Conservation (phyloP, 345 rosid species). For the Bretschneidera sinensis region DNA sequence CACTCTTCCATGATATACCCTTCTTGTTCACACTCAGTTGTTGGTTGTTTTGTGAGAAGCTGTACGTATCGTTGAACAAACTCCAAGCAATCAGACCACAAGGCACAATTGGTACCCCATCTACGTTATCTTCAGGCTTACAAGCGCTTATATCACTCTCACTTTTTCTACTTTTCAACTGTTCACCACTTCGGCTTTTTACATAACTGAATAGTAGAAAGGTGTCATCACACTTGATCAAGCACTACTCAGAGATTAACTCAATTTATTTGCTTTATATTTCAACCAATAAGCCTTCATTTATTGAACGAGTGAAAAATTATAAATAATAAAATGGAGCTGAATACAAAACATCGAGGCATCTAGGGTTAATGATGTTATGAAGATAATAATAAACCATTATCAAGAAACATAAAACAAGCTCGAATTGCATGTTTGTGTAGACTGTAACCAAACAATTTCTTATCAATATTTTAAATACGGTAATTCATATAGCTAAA, state of each 20-base stretch:
- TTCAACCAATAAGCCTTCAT: slow-evolving; percentile 6
- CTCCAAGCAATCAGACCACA: slow-evolving; percentile 99
- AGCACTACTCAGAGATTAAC: neutral
- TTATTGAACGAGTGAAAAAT: neutral
- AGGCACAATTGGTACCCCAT: slow-evolving; percentile 58
- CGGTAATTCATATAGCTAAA: too few species aligned
- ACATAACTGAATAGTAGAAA: slow-evolving; percentile 62
- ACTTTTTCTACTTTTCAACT: slow-evolving; percentile 38
- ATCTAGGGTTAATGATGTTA: too few species aligned
- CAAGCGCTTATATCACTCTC: slow-evolving; percentile 42
- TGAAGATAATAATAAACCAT: neutral
- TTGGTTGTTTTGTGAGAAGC: slow-evolving; percentile 40
- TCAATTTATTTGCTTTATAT: neutral
- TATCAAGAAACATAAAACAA: neutral
- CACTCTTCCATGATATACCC: slow-evolving; percentile 93
- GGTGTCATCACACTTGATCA: slow-evolving; percentile 3
- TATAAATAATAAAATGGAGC: neutral
- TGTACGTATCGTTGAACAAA: slow-evolving; percentile 86
- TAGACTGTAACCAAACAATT: too few species aligned
- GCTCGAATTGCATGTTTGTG: neutral
- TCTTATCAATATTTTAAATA: too few species aligned
- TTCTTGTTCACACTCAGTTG: slow-evolving; percentile 54
- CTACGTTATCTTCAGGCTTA: slow-evolving; percentile 59
- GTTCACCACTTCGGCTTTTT: slow-evolving; percentile 84
- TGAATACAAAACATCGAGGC: neutral